Base-by-base conservation (phyloP, 2,329 filamentous ascomycete genomes). In the Aspergillus costaricaensis region DNA sequence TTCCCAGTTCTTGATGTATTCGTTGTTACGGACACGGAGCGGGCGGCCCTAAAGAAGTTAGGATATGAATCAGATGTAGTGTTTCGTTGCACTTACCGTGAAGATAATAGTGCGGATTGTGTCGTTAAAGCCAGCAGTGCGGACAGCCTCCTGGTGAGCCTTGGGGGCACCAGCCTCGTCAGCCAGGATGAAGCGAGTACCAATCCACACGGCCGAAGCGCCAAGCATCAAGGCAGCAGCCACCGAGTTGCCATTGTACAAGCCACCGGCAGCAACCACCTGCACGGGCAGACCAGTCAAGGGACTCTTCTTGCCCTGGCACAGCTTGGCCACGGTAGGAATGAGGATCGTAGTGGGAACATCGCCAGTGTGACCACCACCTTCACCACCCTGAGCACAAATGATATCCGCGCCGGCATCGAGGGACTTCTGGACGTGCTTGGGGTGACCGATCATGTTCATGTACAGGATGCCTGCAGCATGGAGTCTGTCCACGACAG, bases 381-480 rank as follows among this genome's bases (percentile, higher is more conserved):
- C 95, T 82, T 99, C 95, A 71, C 95, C 94, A 76, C 95, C 95
- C 82, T 99, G 95, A 55, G 95, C 95, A 83, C 94, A 98, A 82
- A 99, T 98, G 72, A 99, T 90, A 80, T 99, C 95, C 70, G 88
- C 91, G 67, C 93, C 95, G 61, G 93, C 86, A 54, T 94, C 92
- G 64, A 99, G 85, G 79, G 92, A 96, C 85, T 98, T 99, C 81
- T 92, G 86, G 65, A 96, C 94, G 82, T 99, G 95, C 88, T 99
- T 99, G 74, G 95, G 94, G 85, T 99, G 95, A 68, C 95, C 95
- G 76, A 99, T 93, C 95, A 99, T 99, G 88, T 99, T 99, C 95
- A 98, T 98, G 85, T 96, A 96, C 68, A 96, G 85, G 69, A 99
- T 86, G 68, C 93, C 93, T 72, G 87, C 82, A 74, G 87, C 86